Conservation (phyloP, 179 eudicot genomes). For the Spergularia azorica region DNA sequence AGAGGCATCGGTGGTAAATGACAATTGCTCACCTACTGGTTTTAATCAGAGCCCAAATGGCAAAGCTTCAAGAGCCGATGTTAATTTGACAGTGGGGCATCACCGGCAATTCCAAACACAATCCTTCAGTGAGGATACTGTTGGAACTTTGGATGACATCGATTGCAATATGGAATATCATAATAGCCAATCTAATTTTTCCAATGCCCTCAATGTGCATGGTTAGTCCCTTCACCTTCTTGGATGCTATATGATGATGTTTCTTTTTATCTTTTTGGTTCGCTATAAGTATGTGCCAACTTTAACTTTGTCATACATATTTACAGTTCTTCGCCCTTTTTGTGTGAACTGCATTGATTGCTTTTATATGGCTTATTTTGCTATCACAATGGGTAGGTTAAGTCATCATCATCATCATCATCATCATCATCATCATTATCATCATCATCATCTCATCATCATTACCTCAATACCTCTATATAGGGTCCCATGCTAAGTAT, state of each 20-base stretch:
- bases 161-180: slow-evolving; percentile 32
- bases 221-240: slow-evolving; percentile 45
- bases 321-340: background rate
- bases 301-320: background rate
- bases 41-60: slow-evolving; percentile 16
- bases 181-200: slow-evolving; percentile 37
- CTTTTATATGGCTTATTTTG: background rate
- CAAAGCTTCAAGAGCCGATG: slow-evolving; percentile 27
- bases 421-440: background rate
- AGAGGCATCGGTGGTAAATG: slow-evolving; percentile 69
- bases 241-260: background rate
- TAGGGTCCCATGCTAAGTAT: too few species aligned
- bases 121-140: slow-evolving; percentile 44
- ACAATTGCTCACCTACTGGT: slow-evolving; percentile 37
- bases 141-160: slow-evolving; percentile 35
- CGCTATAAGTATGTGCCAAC: background rate
- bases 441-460: too few species aligned
- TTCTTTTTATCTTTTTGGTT: background rate
- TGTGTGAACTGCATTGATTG: background rate
- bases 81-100: slow-evolving; percentile 25
- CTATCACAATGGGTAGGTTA: background rate
- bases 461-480: too few species aligned
- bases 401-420: slow-evolving; percentile 3
- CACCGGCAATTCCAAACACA: slow-evolving; percentile 26
- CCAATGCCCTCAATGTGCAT: slow-evolving; percentile 43